Percentiles rank a stretch among this genome's conserved stretches.
Evolutionary conservation across 1,284 basidiomycete species (phyloP).

Genomic region (Cryptococcus deneoformans): DNA sequence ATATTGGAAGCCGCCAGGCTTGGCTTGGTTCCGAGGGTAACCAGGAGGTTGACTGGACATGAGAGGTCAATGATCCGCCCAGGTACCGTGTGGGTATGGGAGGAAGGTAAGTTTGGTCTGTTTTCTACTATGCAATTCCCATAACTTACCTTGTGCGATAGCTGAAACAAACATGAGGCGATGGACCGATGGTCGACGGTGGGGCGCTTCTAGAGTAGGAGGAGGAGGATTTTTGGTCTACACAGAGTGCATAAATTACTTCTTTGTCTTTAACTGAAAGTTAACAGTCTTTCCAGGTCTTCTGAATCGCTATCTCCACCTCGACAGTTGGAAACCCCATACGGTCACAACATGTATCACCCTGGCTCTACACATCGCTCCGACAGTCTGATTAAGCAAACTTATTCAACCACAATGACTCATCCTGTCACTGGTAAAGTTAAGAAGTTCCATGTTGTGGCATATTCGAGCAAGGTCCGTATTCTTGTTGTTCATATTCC

Average conservation of each 20-base stretch:
- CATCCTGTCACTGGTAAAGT: constrained; percentile 39
- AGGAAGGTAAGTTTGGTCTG: constrained; percentile 70
- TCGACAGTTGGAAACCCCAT: constrained; percentile 20
- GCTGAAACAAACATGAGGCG: constrained; percentile 52
- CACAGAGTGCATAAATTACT: constrained; percentile 33
- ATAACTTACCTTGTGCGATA: constrained; percentile 11
- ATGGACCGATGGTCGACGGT: constrained; percentile 54
- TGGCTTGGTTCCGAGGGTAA: constrained; percentile 84
- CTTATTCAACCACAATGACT: constrained; percentile 46
- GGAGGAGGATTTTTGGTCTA: constrained; percentile 54
- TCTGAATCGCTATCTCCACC: constrained; percentile 41
- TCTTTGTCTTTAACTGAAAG: neutral
- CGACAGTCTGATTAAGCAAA: constrained; percentile 47
- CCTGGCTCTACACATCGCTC: constrained; percentile 14
- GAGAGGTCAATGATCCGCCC: constrained; percentile 88
- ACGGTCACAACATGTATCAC: constrained; percentile 18
- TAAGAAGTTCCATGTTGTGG: constrained; percentile 48
- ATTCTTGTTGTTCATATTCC: neutral
- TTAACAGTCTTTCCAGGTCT: constrained; percentile 16
- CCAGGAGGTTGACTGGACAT: constrained; percentile 82
- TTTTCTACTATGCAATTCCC: neutral
- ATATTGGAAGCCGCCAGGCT: constrained; percentile 89
- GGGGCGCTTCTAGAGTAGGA: constrained; percentile 53
- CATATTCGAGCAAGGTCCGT: constrained; percentile 43
- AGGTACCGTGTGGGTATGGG: constrained; percentile 94